phyloP scores from a whole-genome alignment of 176 grass and related monocot genomes.

The Typha latifolia region DNA sequence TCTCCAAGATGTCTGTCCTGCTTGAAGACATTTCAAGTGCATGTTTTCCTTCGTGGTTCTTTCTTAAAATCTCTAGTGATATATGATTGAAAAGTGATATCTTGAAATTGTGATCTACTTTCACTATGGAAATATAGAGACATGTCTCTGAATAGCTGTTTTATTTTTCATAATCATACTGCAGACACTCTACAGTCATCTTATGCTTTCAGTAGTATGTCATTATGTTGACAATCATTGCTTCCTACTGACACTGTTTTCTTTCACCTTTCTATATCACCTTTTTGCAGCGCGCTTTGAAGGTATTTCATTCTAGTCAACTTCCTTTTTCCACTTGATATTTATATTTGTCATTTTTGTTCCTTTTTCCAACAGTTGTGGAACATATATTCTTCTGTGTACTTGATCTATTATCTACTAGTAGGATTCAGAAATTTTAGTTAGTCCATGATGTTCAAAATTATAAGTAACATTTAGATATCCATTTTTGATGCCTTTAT shows the following conservation, averaged over 20 bases:
- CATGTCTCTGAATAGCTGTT: not conserved
- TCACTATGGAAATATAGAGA: not conserved
- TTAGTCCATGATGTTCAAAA: not conserved
- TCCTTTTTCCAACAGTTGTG: conserved; percentile 1
- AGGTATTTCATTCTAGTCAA: conserved; percentile 47
- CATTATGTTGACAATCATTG: not conserved
- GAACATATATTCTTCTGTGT: not conserved
- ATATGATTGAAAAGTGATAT: not conserved
- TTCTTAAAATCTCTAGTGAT: not conserved
- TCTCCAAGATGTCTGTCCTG: not conserved
- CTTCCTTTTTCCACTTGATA: not conserved
- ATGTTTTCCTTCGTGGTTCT: not conserved
- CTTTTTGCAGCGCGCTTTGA: conserved; percentile 66
- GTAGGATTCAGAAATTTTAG: not conserved
- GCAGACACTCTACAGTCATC: not conserved
- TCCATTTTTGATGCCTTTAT: too few relatives aligned
- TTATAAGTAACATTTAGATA: not conserved
- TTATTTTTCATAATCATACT: not conserved
- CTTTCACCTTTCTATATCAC: conserved; percentile 25
- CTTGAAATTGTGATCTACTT: not conserved
- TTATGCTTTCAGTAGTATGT: not conserved
- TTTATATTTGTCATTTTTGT: conserved; percentile 1
- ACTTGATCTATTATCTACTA: not conserved
- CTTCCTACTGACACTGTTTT: conserved; percentile 23
- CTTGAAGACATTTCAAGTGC: not conserved